Conservation (phyloP, 139 green algal genomes). For the Marvania coccoides region DNA sequence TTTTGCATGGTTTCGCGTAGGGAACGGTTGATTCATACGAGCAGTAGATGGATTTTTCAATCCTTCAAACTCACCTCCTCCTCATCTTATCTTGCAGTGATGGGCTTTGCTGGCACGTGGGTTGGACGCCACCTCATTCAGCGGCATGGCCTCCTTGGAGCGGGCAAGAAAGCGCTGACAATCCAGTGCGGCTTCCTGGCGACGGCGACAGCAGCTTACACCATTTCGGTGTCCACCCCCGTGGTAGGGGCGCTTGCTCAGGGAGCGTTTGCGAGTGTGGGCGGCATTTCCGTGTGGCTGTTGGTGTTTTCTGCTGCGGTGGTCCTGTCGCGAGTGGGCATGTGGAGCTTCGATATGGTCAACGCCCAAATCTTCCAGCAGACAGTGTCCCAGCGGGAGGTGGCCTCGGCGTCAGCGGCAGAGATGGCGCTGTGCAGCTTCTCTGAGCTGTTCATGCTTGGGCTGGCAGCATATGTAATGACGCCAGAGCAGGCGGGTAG, state of each 20-base stretch:
- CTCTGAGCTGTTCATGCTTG: constrained; percentile 41
- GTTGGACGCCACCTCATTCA: constrained; percentile 21
- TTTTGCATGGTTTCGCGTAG: no score
- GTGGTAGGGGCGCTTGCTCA: background rate
- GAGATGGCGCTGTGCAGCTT: constrained; percentile 44
- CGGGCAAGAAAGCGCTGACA: constrained; percentile 16
- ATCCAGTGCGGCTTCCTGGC: constrained; percentile 25
- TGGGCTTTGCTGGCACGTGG: constrained; percentile 41
- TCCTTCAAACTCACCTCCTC: background rate
- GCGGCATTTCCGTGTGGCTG: constrained; percentile 18
- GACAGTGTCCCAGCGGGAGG: constrained; percentile 20
- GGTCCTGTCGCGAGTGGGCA: constrained; percentile 34
- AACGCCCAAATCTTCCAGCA: constrained; percentile 44
- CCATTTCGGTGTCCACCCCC: background rate
- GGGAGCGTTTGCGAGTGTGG: background rate
- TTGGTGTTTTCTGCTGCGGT: constrained; percentile 32
- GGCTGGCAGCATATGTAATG: constrained; percentile 15
- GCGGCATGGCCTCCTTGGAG: constrained; percentile 23
- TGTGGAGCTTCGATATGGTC: constrained; percentile 46
- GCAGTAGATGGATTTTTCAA: no score
- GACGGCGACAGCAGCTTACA: background rate
- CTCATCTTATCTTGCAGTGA: constrained; percentile 9
- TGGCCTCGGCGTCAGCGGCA: constrained; percentile 23
- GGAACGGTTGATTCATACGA: no score
- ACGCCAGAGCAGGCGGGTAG: constrained; percentile 10